phyloP scores from a whole-genome alignment of 306 rosid genomes.

The Spatholobus suberectus region DNA sequence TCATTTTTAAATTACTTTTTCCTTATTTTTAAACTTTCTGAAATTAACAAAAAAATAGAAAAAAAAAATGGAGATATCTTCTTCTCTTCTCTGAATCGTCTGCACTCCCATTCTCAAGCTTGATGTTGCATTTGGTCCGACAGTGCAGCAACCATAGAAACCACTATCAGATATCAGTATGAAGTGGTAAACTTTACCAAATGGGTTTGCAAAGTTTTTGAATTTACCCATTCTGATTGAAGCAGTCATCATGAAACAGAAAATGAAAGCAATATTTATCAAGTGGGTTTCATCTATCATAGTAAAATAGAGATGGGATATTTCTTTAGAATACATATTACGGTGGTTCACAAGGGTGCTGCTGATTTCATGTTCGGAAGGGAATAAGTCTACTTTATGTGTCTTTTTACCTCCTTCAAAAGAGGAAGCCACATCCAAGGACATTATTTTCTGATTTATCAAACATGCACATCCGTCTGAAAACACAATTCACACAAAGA shows the following conservation, averaged over 20 bases:
- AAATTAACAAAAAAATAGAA: not conserved
- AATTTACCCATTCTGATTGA: slow-evolving; percentile 22
- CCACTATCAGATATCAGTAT: not conserved
- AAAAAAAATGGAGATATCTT: too few species aligned
- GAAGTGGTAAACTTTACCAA: slow-evolving; percentile 30
- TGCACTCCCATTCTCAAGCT: not conserved
- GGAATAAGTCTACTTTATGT: not conserved
- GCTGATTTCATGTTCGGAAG: not conserved
- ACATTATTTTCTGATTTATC: not conserved
- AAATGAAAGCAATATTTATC: not conserved
- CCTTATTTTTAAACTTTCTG: not conserved
- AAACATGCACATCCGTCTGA: not conserved
- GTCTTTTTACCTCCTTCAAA: not conserved
- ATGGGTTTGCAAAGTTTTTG: not conserved
- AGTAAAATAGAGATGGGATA: not conserved
- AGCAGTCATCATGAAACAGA: slow-evolving; percentile 2
- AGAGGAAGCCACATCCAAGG: not conserved
- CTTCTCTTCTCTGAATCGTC: not conserved
- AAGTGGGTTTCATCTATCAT: not conserved
- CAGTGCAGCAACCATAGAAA: not conserved
- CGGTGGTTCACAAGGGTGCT: not conserved
- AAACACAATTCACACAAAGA: not conserved
- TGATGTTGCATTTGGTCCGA: not conserved
- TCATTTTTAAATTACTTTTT: not conserved
- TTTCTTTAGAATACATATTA: not conserved